phyloP scores from a whole-genome alignment of 495 filamentous ascomycete species.

The Beverwykella pulmonaria region DNA sequence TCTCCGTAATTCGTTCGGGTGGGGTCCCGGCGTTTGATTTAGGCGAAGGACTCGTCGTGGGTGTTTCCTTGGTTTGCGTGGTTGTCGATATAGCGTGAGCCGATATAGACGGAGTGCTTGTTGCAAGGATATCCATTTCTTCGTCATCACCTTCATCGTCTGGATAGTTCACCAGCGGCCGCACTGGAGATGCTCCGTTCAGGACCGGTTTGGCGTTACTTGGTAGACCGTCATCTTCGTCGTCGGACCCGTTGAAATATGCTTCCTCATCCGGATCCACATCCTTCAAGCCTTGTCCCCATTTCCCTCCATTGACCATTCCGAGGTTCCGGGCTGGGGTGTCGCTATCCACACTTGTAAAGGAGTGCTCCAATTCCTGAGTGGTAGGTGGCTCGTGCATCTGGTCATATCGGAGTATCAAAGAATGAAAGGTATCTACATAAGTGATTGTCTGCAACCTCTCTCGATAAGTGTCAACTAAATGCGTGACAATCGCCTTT shows the following conservation, averaged over 20 bases:
- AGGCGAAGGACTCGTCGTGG: constrained; percentile 15
- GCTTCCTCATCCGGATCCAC: constrained; percentile 87
- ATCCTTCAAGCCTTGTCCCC: constrained; percentile 73
- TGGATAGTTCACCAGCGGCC: constrained; percentile 85
- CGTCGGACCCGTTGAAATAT: constrained; percentile 90
- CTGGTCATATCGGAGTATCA: constrained; percentile 81
- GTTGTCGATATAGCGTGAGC: constrained; percentile 22
- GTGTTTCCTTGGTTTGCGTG: constrained; percentile 20
- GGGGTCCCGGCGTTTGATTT: constrained; percentile 49
- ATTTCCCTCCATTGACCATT: constrained; percentile 64
- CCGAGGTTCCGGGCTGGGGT: constrained; percentile 29
- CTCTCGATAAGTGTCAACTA: constrained; percentile 87
- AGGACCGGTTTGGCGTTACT: constrained; percentile 30
- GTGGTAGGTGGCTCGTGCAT: constrained; percentile 41
- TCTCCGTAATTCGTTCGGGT: constrained; percentile 83
- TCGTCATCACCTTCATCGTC: constrained; percentile 73
- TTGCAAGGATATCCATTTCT: constrained; percentile 55
- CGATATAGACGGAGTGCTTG: constrained; percentile 44
- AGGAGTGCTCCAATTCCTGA: constrained; percentile 37
- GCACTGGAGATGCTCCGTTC: constrained; percentile 60
- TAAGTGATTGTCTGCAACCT: constrained; percentile 78
- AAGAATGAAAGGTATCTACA: constrained; percentile 78
- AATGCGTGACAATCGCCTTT: constrained; percentile 77
- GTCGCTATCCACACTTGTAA: constrained; percentile 37
- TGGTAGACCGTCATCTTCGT: constrained; percentile 63